Percentiles rank a stretch among this genome's conserved stretches.
phyloP scores from a whole-genome alignment of 345 rosid species.

The Euphorbia peplus region DNA sequence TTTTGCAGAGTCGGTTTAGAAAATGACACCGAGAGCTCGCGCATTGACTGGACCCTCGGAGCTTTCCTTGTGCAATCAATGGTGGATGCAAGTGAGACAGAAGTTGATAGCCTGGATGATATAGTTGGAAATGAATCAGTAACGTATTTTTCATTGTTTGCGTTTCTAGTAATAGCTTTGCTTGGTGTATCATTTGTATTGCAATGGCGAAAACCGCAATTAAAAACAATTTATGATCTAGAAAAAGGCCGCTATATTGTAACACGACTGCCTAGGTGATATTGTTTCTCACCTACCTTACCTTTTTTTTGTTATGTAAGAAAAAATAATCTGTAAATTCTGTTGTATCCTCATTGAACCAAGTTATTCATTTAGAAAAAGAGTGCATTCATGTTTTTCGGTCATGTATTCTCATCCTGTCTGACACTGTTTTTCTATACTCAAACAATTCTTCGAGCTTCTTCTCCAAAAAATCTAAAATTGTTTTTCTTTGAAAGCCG shows the following conservation, averaged over 20 bases:
- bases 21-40: slow-evolving; percentile 26
- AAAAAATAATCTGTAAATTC: slow-evolving; percentile 7
- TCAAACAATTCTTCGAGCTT: no score
- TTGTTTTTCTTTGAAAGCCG: no score
- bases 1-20: slow-evolving; percentile 30
- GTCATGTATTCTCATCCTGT: no score
- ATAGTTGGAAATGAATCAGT: slow-evolving; percentile 42
- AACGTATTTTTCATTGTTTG: slow-evolving; percentile 38
- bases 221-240: slow-evolving; percentile 38
- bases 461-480: no score
- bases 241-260: slow-evolving; percentile 38
- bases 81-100: slow-evolving; percentile 24
- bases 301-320: slow-evolving; percentile 5
- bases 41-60: slow-evolving; percentile 51
- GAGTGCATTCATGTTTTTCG: slow-evolving; percentile 3
- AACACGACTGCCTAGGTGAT: slow-evolving; percentile 31
- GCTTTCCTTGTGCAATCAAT: slow-evolving; percentile 39
- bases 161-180: slow-evolving; percentile 37
- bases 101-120: slow-evolving; percentile 18
- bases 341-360: slow-evolving; percentile 2
- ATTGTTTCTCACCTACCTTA: background rate
- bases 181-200: slow-evolving; percentile 30
- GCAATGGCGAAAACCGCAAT: slow-evolving; percentile 37
- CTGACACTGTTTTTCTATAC: no score
- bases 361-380: background rate